Percentiles rank a stretch among this genome's conserved stretches.
Conservation (phyloP, 345 rosid genomes). For the Raphanus sativus region DNA sequence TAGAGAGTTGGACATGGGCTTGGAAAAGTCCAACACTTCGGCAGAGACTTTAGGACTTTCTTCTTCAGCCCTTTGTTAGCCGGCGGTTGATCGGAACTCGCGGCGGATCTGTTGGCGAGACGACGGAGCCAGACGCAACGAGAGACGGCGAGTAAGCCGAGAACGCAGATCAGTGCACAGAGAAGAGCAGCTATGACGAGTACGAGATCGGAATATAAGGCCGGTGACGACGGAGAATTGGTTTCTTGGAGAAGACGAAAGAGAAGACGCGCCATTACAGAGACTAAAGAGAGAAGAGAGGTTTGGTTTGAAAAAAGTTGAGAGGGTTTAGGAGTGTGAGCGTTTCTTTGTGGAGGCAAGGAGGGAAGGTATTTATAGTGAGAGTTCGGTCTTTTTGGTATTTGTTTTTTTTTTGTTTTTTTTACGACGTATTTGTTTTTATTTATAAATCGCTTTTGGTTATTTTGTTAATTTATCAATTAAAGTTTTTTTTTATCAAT, state of each 20-base stretch:
- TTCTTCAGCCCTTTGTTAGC: constrained; percentile 84
- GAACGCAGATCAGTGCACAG: constrained; percentile 79
- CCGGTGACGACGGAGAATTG: constrained; percentile 27
- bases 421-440: not conserved
- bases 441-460: constrained; percentile 18
- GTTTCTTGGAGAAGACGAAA: constrained; percentile 39
- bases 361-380: constrained; percentile 24
- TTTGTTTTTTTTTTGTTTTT: not conserved
- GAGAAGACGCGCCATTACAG: constrained; percentile 71
- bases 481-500: not conserved
- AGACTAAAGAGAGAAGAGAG: constrained; percentile 13
- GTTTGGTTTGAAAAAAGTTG: constrained; percentile 14
- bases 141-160: constrained; percentile 82
- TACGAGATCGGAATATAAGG: constrained; percentile 64
- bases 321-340: constrained; percentile 30
- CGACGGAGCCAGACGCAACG: constrained; percentile 95
- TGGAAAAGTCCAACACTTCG: constrained; percentile 27
- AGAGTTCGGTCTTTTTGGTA: not conserved
- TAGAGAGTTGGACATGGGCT: no score
- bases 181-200: constrained; percentile 84
- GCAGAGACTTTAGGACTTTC: constrained; percentile 76
- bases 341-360: constrained; percentile 16
- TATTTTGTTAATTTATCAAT: not conserved
- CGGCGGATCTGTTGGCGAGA: constrained; percentile 37
- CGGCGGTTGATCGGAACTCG: constrained; percentile 21